phyloP scores from a whole-genome alignment of 257 asterid species.

The Mentha longifolia region DNA sequence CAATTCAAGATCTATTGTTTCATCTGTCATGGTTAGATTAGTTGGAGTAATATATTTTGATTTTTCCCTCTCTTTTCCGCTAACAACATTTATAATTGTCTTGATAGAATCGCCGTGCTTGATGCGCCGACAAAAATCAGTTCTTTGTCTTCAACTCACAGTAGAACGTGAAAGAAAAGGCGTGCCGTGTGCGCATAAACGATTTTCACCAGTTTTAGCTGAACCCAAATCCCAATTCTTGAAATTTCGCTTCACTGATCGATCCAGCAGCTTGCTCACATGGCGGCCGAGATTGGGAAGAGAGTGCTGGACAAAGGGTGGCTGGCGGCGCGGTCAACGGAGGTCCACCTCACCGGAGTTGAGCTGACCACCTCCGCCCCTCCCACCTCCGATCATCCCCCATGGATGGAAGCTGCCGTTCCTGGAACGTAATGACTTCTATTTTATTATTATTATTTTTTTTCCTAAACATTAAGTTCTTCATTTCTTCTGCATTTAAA shows the following conservation, averaged over 20 bases:
- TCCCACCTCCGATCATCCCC: slow-evolving; percentile 61
- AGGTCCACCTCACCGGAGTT: slow-evolving; percentile 71
- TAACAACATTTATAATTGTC: neutral
- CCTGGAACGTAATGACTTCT: slow-evolving; percentile 84
- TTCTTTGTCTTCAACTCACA: too few relatives aligned
- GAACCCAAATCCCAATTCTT: slow-evolving; percentile 19
- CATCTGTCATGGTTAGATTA: too few relatives aligned
- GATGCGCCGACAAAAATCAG: too few relatives aligned
- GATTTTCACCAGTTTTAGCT: neutral
- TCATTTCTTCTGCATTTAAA: too few relatives aligned
- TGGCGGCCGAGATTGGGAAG: slow-evolving; percentile 65
- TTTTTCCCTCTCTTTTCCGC: slow-evolving; percentile 5
- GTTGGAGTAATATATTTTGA: too few relatives aligned
- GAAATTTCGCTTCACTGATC: neutral
- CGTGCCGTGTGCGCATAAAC: too few relatives aligned
- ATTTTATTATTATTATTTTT: neutral
- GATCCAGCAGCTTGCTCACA: slow-evolving; percentile 26
- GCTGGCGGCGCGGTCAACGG: slow-evolving; percentile 93
- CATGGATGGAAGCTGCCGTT: slow-evolving; percentile 90
- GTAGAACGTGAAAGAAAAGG: too few relatives aligned
- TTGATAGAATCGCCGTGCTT: too few relatives aligned
- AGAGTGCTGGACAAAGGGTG: slow-evolving; percentile 69
- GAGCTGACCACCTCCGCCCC: slow-evolving; percentile 84
- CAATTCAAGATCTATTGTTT: too few relatives aligned
- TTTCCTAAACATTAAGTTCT: neutral